Evolutionary conservation across 495 filamentous ascomycete species (phyloP), one percentile per base, ranked within the genome.

Genomic region (Entonaema liquescens): DNA sequence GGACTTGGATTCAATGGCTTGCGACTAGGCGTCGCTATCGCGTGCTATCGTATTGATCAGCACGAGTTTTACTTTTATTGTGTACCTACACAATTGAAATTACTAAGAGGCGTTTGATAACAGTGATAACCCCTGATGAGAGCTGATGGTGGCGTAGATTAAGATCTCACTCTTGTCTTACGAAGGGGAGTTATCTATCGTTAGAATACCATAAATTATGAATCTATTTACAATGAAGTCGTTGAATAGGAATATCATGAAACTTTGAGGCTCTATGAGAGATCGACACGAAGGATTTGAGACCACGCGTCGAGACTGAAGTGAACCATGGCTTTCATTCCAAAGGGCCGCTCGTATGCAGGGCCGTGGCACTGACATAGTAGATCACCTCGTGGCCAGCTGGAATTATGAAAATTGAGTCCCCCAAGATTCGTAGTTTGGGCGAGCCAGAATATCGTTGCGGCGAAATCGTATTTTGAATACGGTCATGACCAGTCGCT

Each of bases 241-340:
- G 42, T 47, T 47, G 42, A 23, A 47, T 9, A 12, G 1, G 21
- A 47, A 21, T 9, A 2, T 5, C 8, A 12, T 12, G 19, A 47
- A 23, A 36, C 31, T 42, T 59, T 70, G 62, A 53, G 62, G 61
- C 68, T 65, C 67, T 44, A 31, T n/a, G n/a, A 26, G 49, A 70
- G 68, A 66, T 66, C 50, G 36, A 55, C 57, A 40, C 11, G 55
- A 19, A 35, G 29, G 53, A 56, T 26, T 53, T 61, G 62, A 60
- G 44, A 58, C 56, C 49, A n/a, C 17, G 11, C 29, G 11, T 40
- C 1, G n/a, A 59, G 3, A 56, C 31, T 33, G 31, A 33, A 33
- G 6, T 13, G 56, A 40, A 61, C 57, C 57, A 49, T 57, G 68
- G 61, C 50, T 60, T 65, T n/a, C 1, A 21, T 47, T 60, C 56